A percentile compares a stretch with the other conserved stretches of the same genome.
phyloP scores from a whole-genome alignment of 345 rosid genomes.

The Moricandia arvensis region DNA sequence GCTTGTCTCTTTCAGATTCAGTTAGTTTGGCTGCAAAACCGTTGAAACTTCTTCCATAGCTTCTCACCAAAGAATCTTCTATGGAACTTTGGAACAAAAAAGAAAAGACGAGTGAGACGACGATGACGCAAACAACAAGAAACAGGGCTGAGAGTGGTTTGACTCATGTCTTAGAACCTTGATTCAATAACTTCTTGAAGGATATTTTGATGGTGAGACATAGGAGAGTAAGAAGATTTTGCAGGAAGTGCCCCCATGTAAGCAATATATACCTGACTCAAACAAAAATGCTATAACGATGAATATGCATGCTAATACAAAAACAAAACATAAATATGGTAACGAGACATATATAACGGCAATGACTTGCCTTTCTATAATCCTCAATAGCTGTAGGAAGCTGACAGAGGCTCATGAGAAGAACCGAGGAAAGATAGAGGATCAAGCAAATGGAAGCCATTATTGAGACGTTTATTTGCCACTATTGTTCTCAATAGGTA shows the following conservation, averaged over 20 bases:
- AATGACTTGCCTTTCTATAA: background rate
- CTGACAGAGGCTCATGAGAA: background rate
- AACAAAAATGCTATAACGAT: background rate
- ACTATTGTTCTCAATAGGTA: background rate
- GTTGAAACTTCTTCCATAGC: conserved; percentile 42
- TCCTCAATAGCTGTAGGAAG: background rate
- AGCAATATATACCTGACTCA: conserved; percentile 27
- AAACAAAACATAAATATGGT: background rate
- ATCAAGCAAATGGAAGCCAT: background rate
- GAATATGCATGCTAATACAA: background rate
- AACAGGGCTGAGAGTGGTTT: background rate
- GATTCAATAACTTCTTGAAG: conserved; percentile 29
- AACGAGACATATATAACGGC: background rate
- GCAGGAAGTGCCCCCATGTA: conserved; percentile 39
- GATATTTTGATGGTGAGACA: conserved; percentile 35
- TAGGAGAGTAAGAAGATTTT: conserved; percentile 20
- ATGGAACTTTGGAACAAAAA: background rate
- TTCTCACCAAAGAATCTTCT: conserved; percentile 38
- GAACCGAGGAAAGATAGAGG: background rate
- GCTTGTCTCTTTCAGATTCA: conserved; percentile 43
- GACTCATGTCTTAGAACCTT: background rate
- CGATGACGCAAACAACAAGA: background rate
- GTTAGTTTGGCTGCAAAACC: conserved; percentile 52
- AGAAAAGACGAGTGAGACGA: background rate
- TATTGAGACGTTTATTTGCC: background rate